phyloP scores from a whole-genome alignment of 441 rosid species.

The Kokia cookei region DNA sequence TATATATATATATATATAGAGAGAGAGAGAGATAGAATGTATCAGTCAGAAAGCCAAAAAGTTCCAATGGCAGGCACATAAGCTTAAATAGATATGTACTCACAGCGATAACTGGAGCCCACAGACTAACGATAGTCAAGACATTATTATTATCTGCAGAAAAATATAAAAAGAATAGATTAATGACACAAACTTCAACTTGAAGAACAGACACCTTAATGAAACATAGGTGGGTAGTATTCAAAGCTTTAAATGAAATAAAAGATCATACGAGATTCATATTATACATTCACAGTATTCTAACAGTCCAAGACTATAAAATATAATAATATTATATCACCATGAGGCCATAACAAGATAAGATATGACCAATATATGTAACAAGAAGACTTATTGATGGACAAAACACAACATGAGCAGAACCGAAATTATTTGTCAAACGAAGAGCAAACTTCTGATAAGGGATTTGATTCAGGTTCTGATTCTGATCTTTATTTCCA shows the following conservation, averaged over 20 bases:
- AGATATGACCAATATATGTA: background rate
- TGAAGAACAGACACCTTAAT: background rate
- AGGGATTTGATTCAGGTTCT: background rate
- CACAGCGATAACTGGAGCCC: constrained; percentile 99
- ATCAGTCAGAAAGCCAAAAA: background rate
- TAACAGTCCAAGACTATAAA: background rate
- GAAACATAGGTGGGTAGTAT: background rate
- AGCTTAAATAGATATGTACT: constrained; percentile 33
- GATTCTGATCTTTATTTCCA: background rate
- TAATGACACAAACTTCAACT: constrained; percentile 2
- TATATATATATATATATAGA: too few relatives aligned
- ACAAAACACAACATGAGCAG: background rate
- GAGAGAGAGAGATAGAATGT: background rate
- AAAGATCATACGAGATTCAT: background rate
- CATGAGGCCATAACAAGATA: background rate
- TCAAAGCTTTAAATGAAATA: background rate
- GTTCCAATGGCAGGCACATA: background rate
- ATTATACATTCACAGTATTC: background rate
- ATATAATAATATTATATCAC: background rate
- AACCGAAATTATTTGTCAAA: background rate
- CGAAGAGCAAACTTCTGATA: background rate
- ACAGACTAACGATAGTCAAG: constrained; percentile 78
- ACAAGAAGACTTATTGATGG: background rate
- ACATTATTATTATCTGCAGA: constrained; percentile 76
- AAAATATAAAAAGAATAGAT: constrained; percentile 20